Percentiles rank a stretch among this genome's conserved stretches.
These are phyloP conservation scores for Symbiodinium pilosum DNA, from an alignment of 73 alveolate genomes.

Conservation along the genomic window DNA sequence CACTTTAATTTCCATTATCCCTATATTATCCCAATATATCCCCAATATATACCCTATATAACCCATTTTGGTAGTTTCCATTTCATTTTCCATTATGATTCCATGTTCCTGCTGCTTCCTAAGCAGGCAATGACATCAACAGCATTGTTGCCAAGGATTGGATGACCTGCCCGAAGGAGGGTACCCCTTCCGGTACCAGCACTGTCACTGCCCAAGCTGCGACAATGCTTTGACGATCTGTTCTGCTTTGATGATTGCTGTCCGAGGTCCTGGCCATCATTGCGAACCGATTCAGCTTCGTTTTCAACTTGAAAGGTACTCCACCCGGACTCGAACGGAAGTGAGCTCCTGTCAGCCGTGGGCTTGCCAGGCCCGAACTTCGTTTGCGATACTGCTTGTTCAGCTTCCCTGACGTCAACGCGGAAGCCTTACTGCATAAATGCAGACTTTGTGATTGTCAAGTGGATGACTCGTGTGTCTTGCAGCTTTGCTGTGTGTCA, in stretches of 20 bases:
- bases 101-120: background rate
- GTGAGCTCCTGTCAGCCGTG: background rate
- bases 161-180: conserved; percentile 89
- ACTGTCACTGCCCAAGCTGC: background rate
- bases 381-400: conserved; percentile 88
- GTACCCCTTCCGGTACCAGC: conserved; percentile 77
- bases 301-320: conserved; percentile 62
- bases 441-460: too few relatives aligned
- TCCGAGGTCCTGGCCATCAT: conserved; percentile 70
- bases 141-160: conserved; percentile 26
- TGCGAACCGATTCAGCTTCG: conserved; percentile 93
- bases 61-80: background rate
- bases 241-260: too few relatives aligned
- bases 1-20: background rate
- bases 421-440: background rate
- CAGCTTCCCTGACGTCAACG: conserved; percentile 87
- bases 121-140: background rate
- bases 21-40: too few relatives aligned
- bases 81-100: background rate
- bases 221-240: background rate
- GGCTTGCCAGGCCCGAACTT: conserved; percentile 94
- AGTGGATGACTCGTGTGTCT: too few relatives aligned
- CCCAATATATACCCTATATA: too few relatives aligned
- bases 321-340: background rate
- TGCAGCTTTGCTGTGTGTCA: too few relatives aligned